Percentiles rank a stretch among this genome's conserved stretches.
Evolutionary conservation across 805 yeast genomes (phyloP).

Genomic region (Saccharomycopsis sp.): DNA sequence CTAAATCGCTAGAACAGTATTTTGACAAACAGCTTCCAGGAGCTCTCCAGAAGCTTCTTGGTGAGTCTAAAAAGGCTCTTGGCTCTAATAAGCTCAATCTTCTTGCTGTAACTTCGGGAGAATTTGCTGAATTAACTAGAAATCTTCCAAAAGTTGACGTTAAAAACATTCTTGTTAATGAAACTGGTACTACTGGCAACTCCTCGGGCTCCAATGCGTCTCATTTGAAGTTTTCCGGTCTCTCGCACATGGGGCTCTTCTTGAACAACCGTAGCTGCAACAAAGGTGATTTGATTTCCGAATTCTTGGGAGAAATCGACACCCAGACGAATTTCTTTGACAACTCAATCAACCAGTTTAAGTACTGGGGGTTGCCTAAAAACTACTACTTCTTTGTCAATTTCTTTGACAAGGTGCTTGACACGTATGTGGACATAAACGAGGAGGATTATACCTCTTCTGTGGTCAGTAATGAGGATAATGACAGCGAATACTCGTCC

Average conservation of each 20-base stretch:
- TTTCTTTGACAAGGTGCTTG: background rate
- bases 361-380: conserved; percentile 61
- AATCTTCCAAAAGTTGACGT: conserved; percentile 5
- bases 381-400: conserved; percentile 20
- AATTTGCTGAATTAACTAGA: background rate
- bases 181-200: conserved; percentile 15
- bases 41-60: background rate
- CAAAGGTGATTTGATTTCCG: conserved; percentile 46
- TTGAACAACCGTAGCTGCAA: conserved; percentile 33
- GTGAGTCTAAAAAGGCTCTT: background rate
- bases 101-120: background rate
- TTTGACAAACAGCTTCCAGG: conserved; percentile 3
- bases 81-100: background rate
- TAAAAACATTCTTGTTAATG: conserved; percentile 34
- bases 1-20: conserved; percentile 7
- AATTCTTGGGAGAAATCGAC: conserved; percentile 69
- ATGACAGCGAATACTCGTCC: background rate
- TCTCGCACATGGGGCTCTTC: conserved; percentile 61
- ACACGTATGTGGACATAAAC: background rate
- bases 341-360: conserved; percentile 71
- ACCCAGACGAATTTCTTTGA: conserved; percentile 54
- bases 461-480: conserved; percentile 28
- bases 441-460: background rate
- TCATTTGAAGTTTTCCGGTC: conserved; percentile 47
- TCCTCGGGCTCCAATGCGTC: conserved; percentile 8